Evolutionary conservation across 805 yeast species (phyloP).

Genomic region (Ogataea populi-albae): DNA sequence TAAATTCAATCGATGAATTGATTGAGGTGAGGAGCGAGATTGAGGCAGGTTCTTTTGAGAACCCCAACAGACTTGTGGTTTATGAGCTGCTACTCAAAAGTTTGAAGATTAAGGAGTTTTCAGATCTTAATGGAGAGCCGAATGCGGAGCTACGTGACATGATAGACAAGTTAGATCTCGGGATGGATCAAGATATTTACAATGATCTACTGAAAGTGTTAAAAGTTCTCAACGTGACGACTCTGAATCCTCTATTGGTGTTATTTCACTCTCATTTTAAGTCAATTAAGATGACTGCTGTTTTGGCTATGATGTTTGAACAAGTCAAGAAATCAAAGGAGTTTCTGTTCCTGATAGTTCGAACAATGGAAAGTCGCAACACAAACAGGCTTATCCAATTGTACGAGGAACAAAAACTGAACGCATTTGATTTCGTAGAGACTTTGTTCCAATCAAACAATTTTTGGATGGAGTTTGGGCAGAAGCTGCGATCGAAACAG

Average conservation of each 20-base stretch:
- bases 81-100: constrained; percentile 19
- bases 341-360: constrained; percentile 22
- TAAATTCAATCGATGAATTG: constrained; percentile 19
- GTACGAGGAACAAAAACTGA: constrained; percentile 7
- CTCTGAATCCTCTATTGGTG: constrained; percentile 8
- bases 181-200: constrained; percentile 3
- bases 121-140: background rate
- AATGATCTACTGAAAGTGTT: constrained; percentile 10
- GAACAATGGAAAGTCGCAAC: constrained; percentile 22
- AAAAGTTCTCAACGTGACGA: constrained; percentile 1
- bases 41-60: constrained; percentile 15
- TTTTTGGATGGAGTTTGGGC: constrained; percentile 23
- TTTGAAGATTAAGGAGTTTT: constrained; percentile 11
- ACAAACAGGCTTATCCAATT: constrained; percentile 13
- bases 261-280: constrained; percentile 11
- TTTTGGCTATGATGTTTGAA: constrained; percentile 18
- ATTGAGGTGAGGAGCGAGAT: constrained; percentile 26
- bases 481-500: constrained; percentile 7
- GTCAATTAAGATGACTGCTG: constrained; percentile 12
- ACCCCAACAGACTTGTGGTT: constrained; percentile 17
- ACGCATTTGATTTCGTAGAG: constrained; percentile 15
- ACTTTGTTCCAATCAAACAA: constrained; percentile 8
- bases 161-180: constrained; percentile 4
- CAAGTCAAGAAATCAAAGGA: constrained; percentile 14
- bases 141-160: constrained; percentile 3